A percentile compares a stretch with the other conserved stretches of the same genome.
These are phyloP conservation scores for Phytopythium chamaehyphon DNA, from an alignment of 352 stramenopile genomes.

Conservation along the genomic window DNA sequence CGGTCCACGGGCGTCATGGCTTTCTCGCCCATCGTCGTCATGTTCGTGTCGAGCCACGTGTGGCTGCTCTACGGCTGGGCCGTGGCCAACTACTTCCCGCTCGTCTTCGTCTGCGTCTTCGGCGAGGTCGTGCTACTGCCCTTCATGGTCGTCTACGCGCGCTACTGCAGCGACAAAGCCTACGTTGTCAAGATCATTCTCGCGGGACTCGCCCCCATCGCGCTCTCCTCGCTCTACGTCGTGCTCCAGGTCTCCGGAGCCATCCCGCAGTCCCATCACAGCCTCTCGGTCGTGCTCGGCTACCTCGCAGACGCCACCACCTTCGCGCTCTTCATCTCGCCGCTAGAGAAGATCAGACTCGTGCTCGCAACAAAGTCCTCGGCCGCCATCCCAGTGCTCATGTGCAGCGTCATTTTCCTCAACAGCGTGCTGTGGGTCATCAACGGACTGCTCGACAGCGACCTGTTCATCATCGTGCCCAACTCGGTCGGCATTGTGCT, in stretches of 20 bases:
- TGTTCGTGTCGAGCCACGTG: slow-evolving; percentile 24
- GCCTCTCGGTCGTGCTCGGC: slow-evolving; percentile 11
- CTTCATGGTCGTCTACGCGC: slow-evolving; percentile 19
- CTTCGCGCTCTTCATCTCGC: slow-evolving; percentile 24
- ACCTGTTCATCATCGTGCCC: slow-evolving; percentile 43
- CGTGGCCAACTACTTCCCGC: slow-evolving; percentile 19
- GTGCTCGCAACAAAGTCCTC: slow-evolving; percentile 22
- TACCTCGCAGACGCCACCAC: slow-evolving; percentile 17
- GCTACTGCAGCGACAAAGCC: slow-evolving; percentile 11
- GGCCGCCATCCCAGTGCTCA: slow-evolving; percentile 37
- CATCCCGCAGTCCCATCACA: slow-evolving; percentile 17
- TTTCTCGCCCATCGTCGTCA: slow-evolving; percentile 14
- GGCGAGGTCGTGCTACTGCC: slow-evolving; percentile 15
- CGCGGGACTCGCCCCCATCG: slow-evolving; percentile 3
- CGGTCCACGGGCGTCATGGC: slow-evolving; percentile 15
- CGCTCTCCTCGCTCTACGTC: slow-evolving; percentile 14
- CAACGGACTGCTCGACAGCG: slow-evolving; percentile 38
- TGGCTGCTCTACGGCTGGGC: slow-evolving; percentile 25
- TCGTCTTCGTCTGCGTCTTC: slow-evolving; percentile 22
- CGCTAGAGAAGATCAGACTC: slow-evolving; percentile 22
- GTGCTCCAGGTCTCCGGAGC: slow-evolving; percentile 9
- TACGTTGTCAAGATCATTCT: slow-evolving; percentile 16
- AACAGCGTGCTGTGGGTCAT: slow-evolving; percentile 56
- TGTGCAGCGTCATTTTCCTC: slow-evolving; percentile 36
- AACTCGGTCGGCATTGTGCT: slow-evolving; percentile 30